Conservation (phyloP, 208 protist genomes). For the Kentomonas sorsogonicus region DNA sequence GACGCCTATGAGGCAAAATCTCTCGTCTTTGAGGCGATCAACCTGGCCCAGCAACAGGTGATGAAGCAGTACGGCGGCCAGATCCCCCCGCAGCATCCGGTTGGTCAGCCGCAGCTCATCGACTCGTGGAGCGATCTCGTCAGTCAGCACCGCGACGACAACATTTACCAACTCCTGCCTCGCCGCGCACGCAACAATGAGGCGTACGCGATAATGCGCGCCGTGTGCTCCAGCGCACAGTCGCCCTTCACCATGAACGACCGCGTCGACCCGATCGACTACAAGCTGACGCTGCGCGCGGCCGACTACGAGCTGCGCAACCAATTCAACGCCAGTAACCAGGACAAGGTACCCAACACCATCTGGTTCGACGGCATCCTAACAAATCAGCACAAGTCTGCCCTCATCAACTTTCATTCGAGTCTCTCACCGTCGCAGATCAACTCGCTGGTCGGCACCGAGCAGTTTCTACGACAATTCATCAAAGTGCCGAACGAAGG, state of each 20-base stretch:
- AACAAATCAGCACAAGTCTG: constrained; percentile 48
- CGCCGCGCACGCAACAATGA: constrained; percentile 65
- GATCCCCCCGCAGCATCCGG: constrained; percentile 74
- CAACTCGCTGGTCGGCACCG: constrained; percentile 52
- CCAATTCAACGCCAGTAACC: constrained; percentile 63
- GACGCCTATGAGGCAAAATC: constrained; percentile 89
- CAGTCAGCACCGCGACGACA: constrained; percentile 55
- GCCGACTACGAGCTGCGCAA: constrained; percentile 69
- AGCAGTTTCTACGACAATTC: constrained; percentile 70
- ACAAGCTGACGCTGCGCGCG: constrained; percentile 79
- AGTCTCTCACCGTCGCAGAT: constrained; percentile 51
- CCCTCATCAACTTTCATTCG: constrained; percentile 51
- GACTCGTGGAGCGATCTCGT: constrained; percentile 78
- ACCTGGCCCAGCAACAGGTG: constrained; percentile 59
- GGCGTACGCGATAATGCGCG: constrained; percentile 65
- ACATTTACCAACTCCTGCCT: constrained; percentile 81
- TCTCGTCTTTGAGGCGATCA: constrained; percentile 82
- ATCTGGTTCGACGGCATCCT: constrained; percentile 86
- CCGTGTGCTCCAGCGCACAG: constrained; percentile 69
- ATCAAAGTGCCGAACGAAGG: constrained; percentile 50
- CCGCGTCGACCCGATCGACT: constrained; percentile 77
- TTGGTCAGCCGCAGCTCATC: constrained; percentile 64
- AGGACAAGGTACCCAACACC: constrained; percentile 53
- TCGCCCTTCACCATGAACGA: constrained; percentile 86
- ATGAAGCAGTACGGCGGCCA: constrained; percentile 60